These are phyloP conservation scores for Tetrahymena borealis DNA, from an alignment of 73 alveolate species.

Conservation along the genomic window DNA sequence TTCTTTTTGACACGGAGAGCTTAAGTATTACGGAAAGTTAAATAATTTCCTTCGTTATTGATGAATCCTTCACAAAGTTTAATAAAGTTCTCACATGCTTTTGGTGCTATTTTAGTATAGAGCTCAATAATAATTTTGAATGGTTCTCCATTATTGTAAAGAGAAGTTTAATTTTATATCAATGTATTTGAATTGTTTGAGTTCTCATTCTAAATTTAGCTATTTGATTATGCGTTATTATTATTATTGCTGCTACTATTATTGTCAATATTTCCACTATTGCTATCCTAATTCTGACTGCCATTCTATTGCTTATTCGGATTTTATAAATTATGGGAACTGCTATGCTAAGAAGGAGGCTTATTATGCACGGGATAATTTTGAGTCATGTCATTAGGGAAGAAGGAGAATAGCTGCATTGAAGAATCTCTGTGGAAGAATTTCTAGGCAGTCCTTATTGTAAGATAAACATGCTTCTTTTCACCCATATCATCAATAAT, in stretches of 20 bases:
- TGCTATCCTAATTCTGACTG: background rate
- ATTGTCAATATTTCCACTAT: no score
- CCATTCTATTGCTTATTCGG: background rate
- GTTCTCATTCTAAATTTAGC: background rate
- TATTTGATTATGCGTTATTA: background rate
- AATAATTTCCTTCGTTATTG: slow-evolving; percentile 17
- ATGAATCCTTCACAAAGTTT: slow-evolving; percentile 25
- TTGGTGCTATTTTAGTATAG: slow-evolving; percentile 34
- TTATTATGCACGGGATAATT: no score
- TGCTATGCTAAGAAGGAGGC: no score
- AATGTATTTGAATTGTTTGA: background rate
- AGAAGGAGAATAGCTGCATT: background rate
- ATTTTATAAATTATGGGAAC: no score
- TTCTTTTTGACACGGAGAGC: slow-evolving; percentile 2
- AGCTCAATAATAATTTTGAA: slow-evolving; percentile 13
- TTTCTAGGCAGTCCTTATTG: background rate
- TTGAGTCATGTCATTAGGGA: no score
- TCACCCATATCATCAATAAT: background rate
- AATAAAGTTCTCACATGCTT: slow-evolving; percentile 33
- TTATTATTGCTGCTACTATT: no score
- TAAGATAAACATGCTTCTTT: background rate
- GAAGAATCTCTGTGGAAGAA: background rate
- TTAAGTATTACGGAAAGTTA: slow-evolving; percentile 20
- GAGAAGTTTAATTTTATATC: background rate
- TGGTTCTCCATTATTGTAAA: background rate